These are phyloP conservation scores for Candida railenensis DNA, from an alignment of 805 yeast genomes.

Conservation along the genomic window DNA sequence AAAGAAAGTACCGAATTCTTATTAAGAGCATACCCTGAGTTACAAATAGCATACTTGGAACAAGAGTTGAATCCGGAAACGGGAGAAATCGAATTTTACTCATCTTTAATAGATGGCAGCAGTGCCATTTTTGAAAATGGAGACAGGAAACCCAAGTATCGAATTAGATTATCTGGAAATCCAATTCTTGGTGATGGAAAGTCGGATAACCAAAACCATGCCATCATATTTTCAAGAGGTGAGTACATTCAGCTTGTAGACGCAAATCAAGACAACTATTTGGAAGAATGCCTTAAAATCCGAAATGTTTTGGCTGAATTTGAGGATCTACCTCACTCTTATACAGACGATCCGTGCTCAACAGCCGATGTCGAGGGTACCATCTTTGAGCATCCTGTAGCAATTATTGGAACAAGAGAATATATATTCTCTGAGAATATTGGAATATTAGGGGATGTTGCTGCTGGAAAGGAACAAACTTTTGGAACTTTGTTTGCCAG, in stretches of 20 bases:
- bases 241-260: slow-evolving; percentile 82
- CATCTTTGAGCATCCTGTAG: slow-evolving; percentile 57
- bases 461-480: slow-evolving; percentile 89
- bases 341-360: slow-evolving; percentile 19
- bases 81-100: slow-evolving; percentile 69
- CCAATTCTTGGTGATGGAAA: slow-evolving; percentile 89
- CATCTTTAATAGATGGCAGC: slow-evolving; percentile 79
- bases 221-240: slow-evolving; percentile 78
- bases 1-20: slow-evolving; percentile 78
- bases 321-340: slow-evolving; percentile 63
- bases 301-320: slow-evolving; percentile 81
- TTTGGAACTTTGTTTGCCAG: slow-evolving; percentile 84
- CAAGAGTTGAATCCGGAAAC: slow-evolving; percentile 83
- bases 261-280: slow-evolving; percentile 83
- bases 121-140: slow-evolving; percentile 63
- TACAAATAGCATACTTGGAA: slow-evolving; percentile 90
- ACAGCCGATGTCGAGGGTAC: slow-evolving; percentile 14
- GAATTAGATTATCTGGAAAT: slow-evolving; percentile 77
- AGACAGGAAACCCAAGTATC: slow-evolving; percentile 44
- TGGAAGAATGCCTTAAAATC: slow-evolving; percentile 82
- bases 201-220: slow-evolving; percentile 83
- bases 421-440: slow-evolving; percentile 84
- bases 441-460: slow-evolving; percentile 84
- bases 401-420: slow-evolving; percentile 85
- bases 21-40: slow-evolving; percentile 79